Percentiles rank a stretch among this genome's conserved stretches.
phyloP scores from a whole-genome alignment of 805 yeast species.

The Cyberlindnera japonica region DNA sequence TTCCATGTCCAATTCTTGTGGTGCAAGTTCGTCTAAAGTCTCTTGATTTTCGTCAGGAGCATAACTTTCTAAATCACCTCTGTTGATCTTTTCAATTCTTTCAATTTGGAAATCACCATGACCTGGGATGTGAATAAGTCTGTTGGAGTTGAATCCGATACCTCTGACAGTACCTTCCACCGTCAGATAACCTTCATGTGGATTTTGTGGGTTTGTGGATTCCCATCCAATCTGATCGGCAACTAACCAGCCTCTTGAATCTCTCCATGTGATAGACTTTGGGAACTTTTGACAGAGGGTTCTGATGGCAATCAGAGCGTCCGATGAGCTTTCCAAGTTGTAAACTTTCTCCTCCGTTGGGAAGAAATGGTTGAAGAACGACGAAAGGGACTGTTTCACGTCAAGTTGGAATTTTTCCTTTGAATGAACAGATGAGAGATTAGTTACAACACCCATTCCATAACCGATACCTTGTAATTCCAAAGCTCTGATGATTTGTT shows the following conservation, averaged over 20 bases:
- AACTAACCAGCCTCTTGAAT: constrained; percentile 80
- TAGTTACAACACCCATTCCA: constrained; percentile 73
- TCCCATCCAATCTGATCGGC: constrained; percentile 59
- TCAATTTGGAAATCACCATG: constrained; percentile 83
- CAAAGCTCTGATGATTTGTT: constrained; percentile 81
- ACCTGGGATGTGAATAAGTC: constrained; percentile 83
- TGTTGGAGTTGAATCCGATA: constrained; percentile 70
- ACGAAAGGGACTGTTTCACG: constrained; percentile 56
- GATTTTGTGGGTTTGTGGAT: constrained; percentile 24
- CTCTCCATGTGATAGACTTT: constrained; percentile 85
- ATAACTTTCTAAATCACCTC: constrained; percentile 28
- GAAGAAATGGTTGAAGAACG: constrained; percentile 71
- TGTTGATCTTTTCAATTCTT: constrained; percentile 51
- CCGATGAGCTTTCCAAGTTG: constrained; percentile 63
- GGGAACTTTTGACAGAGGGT: constrained; percentile 83
- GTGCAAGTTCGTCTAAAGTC: constrained; percentile 55
- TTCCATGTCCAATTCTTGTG: constrained; percentile 49
- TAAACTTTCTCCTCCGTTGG: constrained; percentile 77
- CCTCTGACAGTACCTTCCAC: constrained; percentile 89
- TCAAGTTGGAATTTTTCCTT: constrained; percentile 76
- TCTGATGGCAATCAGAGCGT: constrained; percentile 70
- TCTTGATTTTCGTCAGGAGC: constrained; percentile 46
- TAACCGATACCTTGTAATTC: constrained; percentile 91
- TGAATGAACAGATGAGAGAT: constrained; percentile 61
- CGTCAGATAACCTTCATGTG: constrained; percentile 41